phyloP scores from a whole-genome alignment of 331 rosid species.

The Rosa hybrid region DNA sequence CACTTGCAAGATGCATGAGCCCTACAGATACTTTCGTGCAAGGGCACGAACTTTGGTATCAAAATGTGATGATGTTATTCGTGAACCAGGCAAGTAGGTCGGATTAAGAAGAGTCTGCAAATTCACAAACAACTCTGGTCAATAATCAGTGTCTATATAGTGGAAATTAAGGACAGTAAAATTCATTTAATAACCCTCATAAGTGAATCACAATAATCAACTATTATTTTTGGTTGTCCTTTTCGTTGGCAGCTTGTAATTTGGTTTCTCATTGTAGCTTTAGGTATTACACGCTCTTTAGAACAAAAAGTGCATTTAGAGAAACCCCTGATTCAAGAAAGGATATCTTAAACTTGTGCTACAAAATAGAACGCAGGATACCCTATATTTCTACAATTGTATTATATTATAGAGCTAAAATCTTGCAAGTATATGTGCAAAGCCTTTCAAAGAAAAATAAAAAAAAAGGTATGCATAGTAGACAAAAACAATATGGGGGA shows the following conservation, averaged over 20 bases:
- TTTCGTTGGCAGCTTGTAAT: neutral
- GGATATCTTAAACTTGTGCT: neutral
- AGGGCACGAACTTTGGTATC: conserved; percentile 96
- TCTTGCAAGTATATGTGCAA: neutral
- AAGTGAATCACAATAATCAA: neutral
- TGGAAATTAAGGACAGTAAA: neutral
- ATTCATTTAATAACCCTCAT: neutral
- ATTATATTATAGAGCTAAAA: neutral
- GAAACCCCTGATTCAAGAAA: neutral
- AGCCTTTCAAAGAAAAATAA: neutral
- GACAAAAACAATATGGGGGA: neutral
- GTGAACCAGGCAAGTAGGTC: conserved; percentile 89
- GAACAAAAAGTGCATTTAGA: neutral
- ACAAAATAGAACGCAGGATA: neutral
- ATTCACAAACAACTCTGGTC: conserved; percentile 28
- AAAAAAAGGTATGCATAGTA: neutral
- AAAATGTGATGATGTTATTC: conserved; percentile 86
- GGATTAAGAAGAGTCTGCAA: conserved; percentile 90
- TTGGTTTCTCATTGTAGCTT: neutral
- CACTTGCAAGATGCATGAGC: neutral
- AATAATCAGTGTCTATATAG: neutral
- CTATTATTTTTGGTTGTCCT: neutral
- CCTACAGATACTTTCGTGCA: conserved; percentile 81
- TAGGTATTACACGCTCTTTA: neutral
- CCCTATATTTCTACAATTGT: neutral